phyloP scores from a whole-genome alignment of 345 rosid species.

The Lagerstroemia speciosa region DNA sequence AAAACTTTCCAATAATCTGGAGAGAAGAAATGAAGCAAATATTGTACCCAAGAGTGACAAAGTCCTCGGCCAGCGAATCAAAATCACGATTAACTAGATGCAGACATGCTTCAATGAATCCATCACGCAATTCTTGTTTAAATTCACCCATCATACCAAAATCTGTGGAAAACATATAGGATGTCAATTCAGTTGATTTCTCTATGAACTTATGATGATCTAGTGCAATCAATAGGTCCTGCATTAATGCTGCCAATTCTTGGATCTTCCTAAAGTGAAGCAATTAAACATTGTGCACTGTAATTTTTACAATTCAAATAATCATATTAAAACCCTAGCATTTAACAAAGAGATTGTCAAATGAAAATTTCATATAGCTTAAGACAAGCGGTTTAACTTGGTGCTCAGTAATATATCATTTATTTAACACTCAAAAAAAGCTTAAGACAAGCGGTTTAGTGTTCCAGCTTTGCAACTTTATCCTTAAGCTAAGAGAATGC shows the following conservation, averaged over 20 bases:
- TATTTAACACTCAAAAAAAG: background rate
- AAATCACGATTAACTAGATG: conserved; percentile 95
- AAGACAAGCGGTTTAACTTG: too few relatives aligned
- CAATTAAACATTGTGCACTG: background rate
- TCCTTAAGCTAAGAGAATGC: background rate
- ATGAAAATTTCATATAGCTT: too few relatives aligned
- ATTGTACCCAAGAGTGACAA: conserved; percentile 80
- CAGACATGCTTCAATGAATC: conserved; percentile 93
- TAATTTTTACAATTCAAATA: background rate
- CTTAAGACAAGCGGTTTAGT: background rate
- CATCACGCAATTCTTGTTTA: conserved; percentile 79
- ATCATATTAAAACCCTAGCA: background rate
- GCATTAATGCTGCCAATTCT: background rate
- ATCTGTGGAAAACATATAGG: conserved; percentile 43
- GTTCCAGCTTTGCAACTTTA: background rate
- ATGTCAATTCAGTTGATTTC: conserved; percentile 19
- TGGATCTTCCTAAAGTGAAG: background rate
- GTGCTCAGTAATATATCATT: too few relatives aligned
- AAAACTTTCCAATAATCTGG: background rate
- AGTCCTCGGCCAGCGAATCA: conserved; percentile 79
- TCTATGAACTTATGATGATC: background rate
- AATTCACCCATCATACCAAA: conserved; percentile 99
- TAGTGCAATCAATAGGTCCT: background rate
- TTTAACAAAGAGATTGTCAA: background rate
- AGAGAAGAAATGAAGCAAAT: background rate